phyloP scores from a whole-genome alignment of 441 rosid species.

The Bruguiera hainesii region DNA sequence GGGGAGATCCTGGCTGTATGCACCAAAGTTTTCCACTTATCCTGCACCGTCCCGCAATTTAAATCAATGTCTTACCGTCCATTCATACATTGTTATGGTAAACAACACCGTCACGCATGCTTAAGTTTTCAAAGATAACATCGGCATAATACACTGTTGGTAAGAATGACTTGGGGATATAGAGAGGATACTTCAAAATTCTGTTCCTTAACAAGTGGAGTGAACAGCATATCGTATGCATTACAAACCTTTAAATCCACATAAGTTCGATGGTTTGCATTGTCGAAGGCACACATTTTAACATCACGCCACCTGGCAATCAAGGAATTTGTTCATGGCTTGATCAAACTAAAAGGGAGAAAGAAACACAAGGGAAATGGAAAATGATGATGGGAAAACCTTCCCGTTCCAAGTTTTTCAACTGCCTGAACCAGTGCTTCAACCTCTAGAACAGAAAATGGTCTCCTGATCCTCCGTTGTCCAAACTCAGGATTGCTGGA shows the following conservation, averaged over 20 bases:
- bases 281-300: constrained; percentile 59
- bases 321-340: constrained; percentile 13
- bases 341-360: background rate
- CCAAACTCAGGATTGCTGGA: constrained; percentile 41
- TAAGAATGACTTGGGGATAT: too few species aligned
- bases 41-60: constrained; percentile 49
- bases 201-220: too few species aligned
- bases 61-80: constrained; percentile 58
- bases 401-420: constrained; percentile 84
- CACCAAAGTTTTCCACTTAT: constrained; percentile 91
- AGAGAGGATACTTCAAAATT: too few species aligned
- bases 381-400: constrained; percentile 33
- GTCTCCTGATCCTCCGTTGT: constrained; percentile 67
- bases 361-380: constrained; percentile 16
- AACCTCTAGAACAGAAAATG: constrained; percentile 72
- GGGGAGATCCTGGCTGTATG: constrained; percentile 89
- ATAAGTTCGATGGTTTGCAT: constrained; percentile 65
- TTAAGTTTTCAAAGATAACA: background rate
- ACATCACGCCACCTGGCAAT: constrained; percentile 73
- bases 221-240: constrained; percentile 4
- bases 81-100: constrained; percentile 49
- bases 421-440: constrained; percentile 72
- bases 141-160: constrained; percentile 39
- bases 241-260: constrained; percentile 71
- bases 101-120: constrained; percentile 31